These are phyloP conservation scores for Loxodes magnus DNA, from an alignment of 73 alveolate genomes.

Conservation along the genomic window DNA sequence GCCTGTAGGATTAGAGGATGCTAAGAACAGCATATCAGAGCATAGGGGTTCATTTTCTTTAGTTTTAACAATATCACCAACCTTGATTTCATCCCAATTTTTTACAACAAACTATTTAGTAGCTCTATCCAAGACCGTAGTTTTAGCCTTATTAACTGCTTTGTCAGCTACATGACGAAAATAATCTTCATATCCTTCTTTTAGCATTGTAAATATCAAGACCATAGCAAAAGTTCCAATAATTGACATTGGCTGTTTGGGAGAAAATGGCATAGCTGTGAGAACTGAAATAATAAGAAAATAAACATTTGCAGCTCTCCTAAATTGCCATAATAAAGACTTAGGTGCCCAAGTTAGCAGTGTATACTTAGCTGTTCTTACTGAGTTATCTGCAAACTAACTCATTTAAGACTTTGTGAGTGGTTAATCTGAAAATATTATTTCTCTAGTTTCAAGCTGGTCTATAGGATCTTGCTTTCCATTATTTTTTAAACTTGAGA, in stretches of 20 bases:
- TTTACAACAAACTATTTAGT: not conserved
- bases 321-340: slow-evolving; percentile 54
- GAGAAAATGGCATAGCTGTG: slow-evolving; percentile 77
- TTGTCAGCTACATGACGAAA: slow-evolving; percentile 25
- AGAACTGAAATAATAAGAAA: slow-evolving; percentile 59
- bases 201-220: slow-evolving; percentile 27
- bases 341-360: slow-evolving; percentile 68
- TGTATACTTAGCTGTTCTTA: slow-evolving; percentile 75
- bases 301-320: slow-evolving; percentile 64
- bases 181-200: slow-evolving; percentile 38
- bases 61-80: slow-evolving; percentile 30
- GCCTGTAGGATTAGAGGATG: slow-evolving; percentile 22
- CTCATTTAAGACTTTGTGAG: too few species aligned
- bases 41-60: slow-evolving; percentile 33
- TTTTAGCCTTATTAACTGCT: slow-evolving; percentile 15
- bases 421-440: too few species aligned
- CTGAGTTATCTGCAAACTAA: slow-evolving; percentile 27
- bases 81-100: slow-evolving; percentile 16
- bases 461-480: too few species aligned
- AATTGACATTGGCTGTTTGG: slow-evolving; percentile 81
- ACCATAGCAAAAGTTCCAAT: slow-evolving; percentile 64
- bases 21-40: slow-evolving; percentile 26
- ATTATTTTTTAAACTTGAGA: too few species aligned
- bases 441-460: too few species aligned
- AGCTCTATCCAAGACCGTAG: slow-evolving; percentile 11